Conservation (phyloP, 805 yeast species). For the Gaillardinia entomophila region DNA sequence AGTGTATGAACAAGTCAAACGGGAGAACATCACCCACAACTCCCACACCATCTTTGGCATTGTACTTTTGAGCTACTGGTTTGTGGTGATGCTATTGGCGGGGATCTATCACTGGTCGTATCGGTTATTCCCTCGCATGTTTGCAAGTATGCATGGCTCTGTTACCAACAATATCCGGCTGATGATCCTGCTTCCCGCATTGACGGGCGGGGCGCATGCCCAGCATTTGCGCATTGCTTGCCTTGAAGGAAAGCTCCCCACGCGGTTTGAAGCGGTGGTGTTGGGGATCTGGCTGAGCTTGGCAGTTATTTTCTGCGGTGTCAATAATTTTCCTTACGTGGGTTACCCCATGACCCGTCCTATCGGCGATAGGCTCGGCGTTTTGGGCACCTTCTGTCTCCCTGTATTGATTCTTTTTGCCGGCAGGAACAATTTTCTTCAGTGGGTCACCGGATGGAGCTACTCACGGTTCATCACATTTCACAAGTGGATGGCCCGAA, state of each 20-base stretch:
- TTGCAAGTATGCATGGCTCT: constrained; percentile 11
- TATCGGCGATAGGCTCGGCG: too few species aligned
- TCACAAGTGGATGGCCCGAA: constrained; percentile 54
- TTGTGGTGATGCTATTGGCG: constrained; percentile 29
- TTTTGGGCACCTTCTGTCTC: too few species aligned
- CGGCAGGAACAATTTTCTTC: constrained; percentile 17
- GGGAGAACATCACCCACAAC: constrained; percentile 5
- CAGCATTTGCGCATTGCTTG: too few species aligned
- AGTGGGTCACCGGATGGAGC: constrained; percentile 8
- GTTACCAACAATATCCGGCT: too few species aligned
- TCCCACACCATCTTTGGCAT: constrained; percentile 24
- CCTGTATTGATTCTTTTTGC: constrained; percentile 16
- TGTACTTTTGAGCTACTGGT: constrained; percentile 33
- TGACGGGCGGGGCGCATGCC: too few species aligned
- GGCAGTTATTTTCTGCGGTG: constrained; percentile 23
- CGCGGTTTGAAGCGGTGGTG: constrained; percentile 45
- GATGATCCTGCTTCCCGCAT: too few species aligned
- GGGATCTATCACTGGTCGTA: constrained; percentile 18
- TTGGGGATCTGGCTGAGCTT: constrained; percentile 34
- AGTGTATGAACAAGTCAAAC: too few species aligned
- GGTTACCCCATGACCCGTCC: too few species aligned
- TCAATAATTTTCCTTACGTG: too few species aligned
- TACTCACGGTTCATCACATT: constrained; percentile 46
- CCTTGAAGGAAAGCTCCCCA: constrained; percentile 37
- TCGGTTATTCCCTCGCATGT: constrained; percentile 14